A percentile compares a stretch with the other conserved stretches of the same genome.
phyloP scores from a whole-genome alignment of 2,329 filamentous ascomycete species.

The Colletotrichum falcatum region DNA sequence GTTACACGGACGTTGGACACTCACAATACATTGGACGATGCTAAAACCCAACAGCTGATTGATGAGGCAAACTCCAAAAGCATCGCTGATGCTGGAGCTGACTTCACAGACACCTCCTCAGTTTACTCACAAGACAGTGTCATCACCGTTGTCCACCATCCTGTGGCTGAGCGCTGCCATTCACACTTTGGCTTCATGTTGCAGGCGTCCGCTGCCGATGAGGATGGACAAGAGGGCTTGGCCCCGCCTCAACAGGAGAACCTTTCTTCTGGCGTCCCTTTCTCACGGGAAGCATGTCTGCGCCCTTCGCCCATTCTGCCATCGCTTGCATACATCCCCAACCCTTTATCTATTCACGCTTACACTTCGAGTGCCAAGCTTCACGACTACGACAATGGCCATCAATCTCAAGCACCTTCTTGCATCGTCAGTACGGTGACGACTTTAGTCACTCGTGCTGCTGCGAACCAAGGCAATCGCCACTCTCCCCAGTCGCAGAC shows the following conservation, averaged over 20 bases:
- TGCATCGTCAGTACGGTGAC: background rate
- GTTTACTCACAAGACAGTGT: conserved; percentile 44
- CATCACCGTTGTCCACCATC: conserved; percentile 38
- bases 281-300: background rate
- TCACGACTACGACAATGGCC: background rate
- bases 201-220: conserved; percentile 4
- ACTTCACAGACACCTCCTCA: conserved; percentile 42
- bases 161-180: conserved; percentile 1
- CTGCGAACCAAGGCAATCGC: conserved; percentile 1
- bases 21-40: conserved; percentile 30
- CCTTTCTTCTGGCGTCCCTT: conserved; percentile 13
- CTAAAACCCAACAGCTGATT: conserved; percentile 20
- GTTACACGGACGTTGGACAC: conserved; percentile 2
- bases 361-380: conserved; percentile 1
- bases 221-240: conserved; percentile 9
- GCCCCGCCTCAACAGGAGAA: conserved; percentile 12
- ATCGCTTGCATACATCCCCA: conserved; percentile 16
- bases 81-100: conserved; percentile 21
- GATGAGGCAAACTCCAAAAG: conserved; percentile 14
- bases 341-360: background rate
- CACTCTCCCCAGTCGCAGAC: background rate
- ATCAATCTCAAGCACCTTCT: conserved; percentile 18
- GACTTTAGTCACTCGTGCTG: background rate
- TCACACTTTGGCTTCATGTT: conserved; percentile 24
- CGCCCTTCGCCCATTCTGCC: conserved; percentile 9